Conservation (phyloP, 108 stramenopile genomes). For the Skeletonema menzelii region DNA sequence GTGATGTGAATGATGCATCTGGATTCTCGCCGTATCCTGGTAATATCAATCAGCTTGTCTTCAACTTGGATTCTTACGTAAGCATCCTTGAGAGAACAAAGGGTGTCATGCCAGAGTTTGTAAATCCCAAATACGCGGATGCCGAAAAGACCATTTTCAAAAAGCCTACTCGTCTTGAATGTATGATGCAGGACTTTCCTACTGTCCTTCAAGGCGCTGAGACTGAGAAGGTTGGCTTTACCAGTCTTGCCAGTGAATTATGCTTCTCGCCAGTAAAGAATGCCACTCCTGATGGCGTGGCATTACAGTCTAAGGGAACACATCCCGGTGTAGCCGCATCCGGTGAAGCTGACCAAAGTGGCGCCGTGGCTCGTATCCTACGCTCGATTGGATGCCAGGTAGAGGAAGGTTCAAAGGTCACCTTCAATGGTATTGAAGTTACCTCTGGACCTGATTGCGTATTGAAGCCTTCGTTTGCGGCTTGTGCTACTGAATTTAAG, state of each 20-base stretch:
- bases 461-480: slow-evolving; percentile 68
- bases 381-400: slow-evolving; percentile 72
- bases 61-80: slow-evolving; percentile 84
- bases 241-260: slow-evolving; percentile 79
- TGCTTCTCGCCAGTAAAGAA: slow-evolving; percentile 98
- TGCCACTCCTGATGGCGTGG: slow-evolving; percentile 82
- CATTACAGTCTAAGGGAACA: slow-evolving; percentile 79
- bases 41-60: slow-evolving; percentile 97
- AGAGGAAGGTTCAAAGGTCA: slow-evolving; percentile 49
- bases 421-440: slow-evolving; percentile 65
- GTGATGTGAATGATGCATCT: slow-evolving; percentile 94
- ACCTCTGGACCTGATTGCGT: slow-evolving; percentile 81
- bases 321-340: slow-evolving; percentile 89
- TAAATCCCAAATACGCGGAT: slow-evolving; percentile 99
- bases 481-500: slow-evolving; percentile 69
- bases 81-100: slow-evolving; percentile 76
- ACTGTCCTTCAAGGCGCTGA: slow-evolving; percentile 71
- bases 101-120: slow-evolving; percentile 98
- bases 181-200: slow-evolving; percentile 99
- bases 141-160: slow-evolving; percentile 91
- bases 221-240: slow-evolving; percentile 92
- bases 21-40: slow-evolving; percentile 97
- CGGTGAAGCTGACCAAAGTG: slow-evolving; percentile 93
- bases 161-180: slow-evolving; percentile 99
- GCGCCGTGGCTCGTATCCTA: slow-evolving; percentile 58